A percentile compares a stretch with the other conserved stretches of the same genome.
These are phyloP conservation scores for Cornus kousa DNA, from an alignment of 148 eudicot species.

Conservation along the genomic window DNA sequence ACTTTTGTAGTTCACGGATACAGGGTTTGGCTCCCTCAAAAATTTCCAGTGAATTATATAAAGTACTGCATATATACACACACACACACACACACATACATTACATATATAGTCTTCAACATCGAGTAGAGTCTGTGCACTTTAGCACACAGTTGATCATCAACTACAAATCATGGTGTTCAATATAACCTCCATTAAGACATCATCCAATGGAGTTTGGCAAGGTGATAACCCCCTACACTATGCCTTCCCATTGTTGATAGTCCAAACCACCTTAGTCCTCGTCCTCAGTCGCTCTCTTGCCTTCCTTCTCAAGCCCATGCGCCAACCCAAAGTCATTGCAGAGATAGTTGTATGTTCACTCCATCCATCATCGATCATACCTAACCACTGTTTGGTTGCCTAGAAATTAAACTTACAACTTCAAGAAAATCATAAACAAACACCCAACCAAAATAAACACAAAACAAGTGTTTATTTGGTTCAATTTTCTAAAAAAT, in stretches of 20 bases:
- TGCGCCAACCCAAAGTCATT: constrained; percentile 54
- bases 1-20: not conserved
- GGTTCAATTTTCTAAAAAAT: too few species aligned
- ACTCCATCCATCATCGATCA: not conserved
- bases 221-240: constrained; percentile 48
- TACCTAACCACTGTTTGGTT: not conserved
- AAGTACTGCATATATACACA: not conserved
- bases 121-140: not conserved
- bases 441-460: too few species aligned
- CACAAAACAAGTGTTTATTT: too few species aligned
- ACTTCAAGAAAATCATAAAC: too few species aligned
- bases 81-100: not conserved
- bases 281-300: constrained; percentile 36
- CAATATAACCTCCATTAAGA: constrained; percentile 38
- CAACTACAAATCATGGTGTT: constrained; percentile 15
- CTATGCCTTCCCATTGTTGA: constrained; percentile 42
- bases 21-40: not conserved
- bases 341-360: constrained; percentile 42
- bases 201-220: constrained; percentile 46
- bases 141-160: not conserved
- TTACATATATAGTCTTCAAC: not conserved
- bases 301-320: constrained; percentile 43
- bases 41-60: not conserved
- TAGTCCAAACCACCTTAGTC: constrained; percentile 40
- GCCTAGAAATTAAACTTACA: not conserved